Conservation (phyloP, 129 eudicot genomes). For the Flaveria brownii region DNA sequence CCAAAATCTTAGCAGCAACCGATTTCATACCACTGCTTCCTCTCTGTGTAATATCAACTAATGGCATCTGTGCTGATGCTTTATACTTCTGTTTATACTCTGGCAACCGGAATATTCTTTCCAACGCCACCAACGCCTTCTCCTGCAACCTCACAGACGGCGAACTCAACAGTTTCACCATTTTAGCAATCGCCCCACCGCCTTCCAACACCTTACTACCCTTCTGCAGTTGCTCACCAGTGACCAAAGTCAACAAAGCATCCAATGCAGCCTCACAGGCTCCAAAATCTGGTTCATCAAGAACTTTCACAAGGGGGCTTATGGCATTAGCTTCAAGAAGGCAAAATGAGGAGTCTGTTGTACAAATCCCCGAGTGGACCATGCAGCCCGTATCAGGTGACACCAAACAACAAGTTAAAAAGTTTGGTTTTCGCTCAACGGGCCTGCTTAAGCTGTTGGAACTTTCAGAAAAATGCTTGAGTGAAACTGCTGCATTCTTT, state of each 20-base stretch:
- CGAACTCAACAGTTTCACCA: slow-evolving; percentile 51
- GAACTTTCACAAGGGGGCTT: slow-evolving; percentile 37
- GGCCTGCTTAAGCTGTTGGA: slow-evolving; percentile 38
- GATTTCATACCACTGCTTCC: slow-evolving; percentile 51
- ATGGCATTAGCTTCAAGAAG: slow-evolving; percentile 50
- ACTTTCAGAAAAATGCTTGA: slow-evolving; percentile 47
- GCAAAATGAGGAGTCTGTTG: slow-evolving; percentile 45
- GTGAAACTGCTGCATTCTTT: slow-evolving; percentile 38
- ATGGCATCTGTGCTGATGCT: slow-evolving; percentile 42
- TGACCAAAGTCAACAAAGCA: slow-evolving; percentile 45
- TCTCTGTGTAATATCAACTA: slow-evolving; percentile 58
- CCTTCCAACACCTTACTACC: slow-evolving; percentile 55
- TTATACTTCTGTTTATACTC: slow-evolving; percentile 49
- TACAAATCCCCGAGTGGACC: slow-evolving; percentile 42
- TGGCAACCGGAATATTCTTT: slow-evolving; percentile 41
- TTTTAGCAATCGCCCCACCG: slow-evolving; percentile 34
- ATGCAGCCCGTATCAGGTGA: slow-evolving; percentile 26
- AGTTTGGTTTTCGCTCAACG: slow-evolving; percentile 4
- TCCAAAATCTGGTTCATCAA: slow-evolving; percentile 35
- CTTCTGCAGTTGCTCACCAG: slow-evolving; percentile 36
- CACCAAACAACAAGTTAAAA: slow-evolving; percentile 37
- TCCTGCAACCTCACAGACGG: slow-evolving; percentile 41
- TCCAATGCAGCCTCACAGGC: slow-evolving; percentile 50
- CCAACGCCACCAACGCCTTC: slow-evolving; percentile 43
- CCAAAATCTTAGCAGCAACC: slow-evolving; percentile 55